Base-by-base conservation (phyloP, 441 rosid species). In the Adansonia madagascariensis region DNA sequence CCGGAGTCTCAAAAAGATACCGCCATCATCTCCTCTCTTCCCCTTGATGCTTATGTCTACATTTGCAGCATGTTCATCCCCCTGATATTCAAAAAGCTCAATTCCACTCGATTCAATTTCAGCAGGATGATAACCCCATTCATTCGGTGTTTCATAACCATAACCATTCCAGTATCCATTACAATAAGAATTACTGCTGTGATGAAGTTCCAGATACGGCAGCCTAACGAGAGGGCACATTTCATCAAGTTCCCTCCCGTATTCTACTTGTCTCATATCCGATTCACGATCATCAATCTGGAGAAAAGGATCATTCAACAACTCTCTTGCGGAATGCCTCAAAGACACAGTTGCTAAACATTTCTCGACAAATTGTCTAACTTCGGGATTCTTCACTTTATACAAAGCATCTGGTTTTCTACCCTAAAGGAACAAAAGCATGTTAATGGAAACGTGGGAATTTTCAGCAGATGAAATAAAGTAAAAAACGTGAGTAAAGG, bases 371-470 rank as follows among this genome's bases (percentile, higher is more conserved):
- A 95, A 93, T 35, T 77, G 84, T 75, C 86, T 86, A 41, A 93
- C 95, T 82, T 95, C 96, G 0, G 88, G 90, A 78, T 95, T 96
- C 70, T 82, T 86, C 81, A 95, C 94, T 82, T 89, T 87, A 77
- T 89, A 90, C 75, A 95, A 80, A 82, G 96, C 89, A 82, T 91
- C 91, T n/a, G 99, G 99, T 82, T 87, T 95, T 88, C 85, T 95
- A 22, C 99, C 99, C 99, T 95, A 80, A 79, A 81, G 75, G 6
- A n/a, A 84, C 63, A 71, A 46, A 69, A 56, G 59, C 53, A 56
- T 74, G 68, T 74, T 47, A 64, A 63, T 74, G 31, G 67, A 77
- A 53, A 76, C 60, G 6, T 59, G 61, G 57, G 22, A 61, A 52
- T 62, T 31, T 39, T 57, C 15, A 72, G 35, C 81, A 10, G 44